These are phyloP conservation scores for Phytophthora fragariaefolia DNA, from an alignment of 352 stramenopile genomes.

Conservation along the genomic window DNA sequence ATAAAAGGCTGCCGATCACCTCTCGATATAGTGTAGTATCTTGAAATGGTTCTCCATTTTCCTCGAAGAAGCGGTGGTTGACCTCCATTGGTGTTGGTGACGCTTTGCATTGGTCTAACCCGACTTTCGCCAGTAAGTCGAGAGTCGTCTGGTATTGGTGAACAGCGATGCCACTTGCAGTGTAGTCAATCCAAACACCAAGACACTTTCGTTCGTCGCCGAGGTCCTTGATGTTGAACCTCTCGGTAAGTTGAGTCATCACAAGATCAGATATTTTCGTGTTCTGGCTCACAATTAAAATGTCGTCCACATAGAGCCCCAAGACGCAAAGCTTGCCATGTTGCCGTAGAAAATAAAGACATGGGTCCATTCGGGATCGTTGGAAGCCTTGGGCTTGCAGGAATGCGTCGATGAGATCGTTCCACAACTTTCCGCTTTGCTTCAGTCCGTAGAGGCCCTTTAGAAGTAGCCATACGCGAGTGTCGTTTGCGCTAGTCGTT, in stretches of 20 bases:
- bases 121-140: constrained; percentile 14
- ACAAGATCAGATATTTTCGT: background rate
- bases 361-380: constrained; percentile 4
- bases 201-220: constrained; percentile 15
- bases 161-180: background rate
- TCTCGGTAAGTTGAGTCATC: constrained; percentile 3
- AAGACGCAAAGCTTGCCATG: constrained; percentile 1
- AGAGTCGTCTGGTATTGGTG: constrained; percentile 7
- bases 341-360: constrained; percentile 4
- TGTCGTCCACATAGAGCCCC: constrained; percentile 15
- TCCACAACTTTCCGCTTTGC: constrained; percentile 14
- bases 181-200: constrained; percentile 7
- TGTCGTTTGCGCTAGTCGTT: constrained; percentile 1
- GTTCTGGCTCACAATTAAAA: constrained; percentile 12
- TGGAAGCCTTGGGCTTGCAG: constrained; percentile 10
- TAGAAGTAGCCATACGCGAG: background rate
- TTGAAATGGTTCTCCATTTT: background rate
- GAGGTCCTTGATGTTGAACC: constrained; percentile 20
- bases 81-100: constrained; percentile 6
- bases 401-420: constrained; percentile 18
- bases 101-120: constrained; percentile 4
- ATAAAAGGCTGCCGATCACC: constrained; percentile 7
- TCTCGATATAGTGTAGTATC: constrained; percentile 2
- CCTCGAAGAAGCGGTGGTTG: constrained; percentile 4
- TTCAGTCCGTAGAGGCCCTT: constrained; percentile 2